These are phyloP conservation scores for Podila clonocystis DNA, from an alignment of 192 early-diverging fungal genomes.

Conservation along the genomic window DNA sequence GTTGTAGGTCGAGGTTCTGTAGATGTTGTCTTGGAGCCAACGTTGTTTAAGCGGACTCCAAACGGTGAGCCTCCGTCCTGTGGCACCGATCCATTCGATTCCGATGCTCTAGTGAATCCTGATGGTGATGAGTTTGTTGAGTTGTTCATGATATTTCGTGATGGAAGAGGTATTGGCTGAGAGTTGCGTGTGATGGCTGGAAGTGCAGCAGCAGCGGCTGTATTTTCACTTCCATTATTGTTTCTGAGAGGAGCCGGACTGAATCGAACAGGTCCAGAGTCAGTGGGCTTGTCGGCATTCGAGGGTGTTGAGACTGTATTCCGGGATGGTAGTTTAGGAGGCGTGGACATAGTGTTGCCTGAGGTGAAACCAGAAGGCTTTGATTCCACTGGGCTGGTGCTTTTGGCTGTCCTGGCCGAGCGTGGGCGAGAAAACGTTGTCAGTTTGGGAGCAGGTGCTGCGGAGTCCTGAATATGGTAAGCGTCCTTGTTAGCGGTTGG, in stretches of 20 bases:
- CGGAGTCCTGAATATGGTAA: conserved; percentile 26
- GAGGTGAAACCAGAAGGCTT: neutral
- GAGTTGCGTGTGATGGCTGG: conserved; percentile 30
- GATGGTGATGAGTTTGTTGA: neutral
- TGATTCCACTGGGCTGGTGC: conserved; percentile 1
- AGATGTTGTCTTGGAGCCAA: conserved; percentile 5
- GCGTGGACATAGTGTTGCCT: conserved; percentile 2
- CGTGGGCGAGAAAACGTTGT: conserved; percentile 52
- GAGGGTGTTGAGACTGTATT: neutral
- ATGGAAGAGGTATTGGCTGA: conserved; percentile 36
- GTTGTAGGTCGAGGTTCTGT: neutral
- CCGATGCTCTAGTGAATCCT: neutral
- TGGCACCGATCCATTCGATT: neutral
- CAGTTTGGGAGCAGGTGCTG: conserved; percentile 36
- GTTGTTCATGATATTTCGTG: conserved; percentile 6
- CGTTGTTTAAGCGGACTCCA: conserved; percentile 32
- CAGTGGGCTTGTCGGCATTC: neutral
- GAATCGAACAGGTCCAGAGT: conserved; percentile 31
- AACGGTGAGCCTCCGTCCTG: conserved; percentile 7
- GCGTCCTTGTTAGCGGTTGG: conserved; percentile 1
- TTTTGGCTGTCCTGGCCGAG: conserved; percentile 52
- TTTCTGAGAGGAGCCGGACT: conserved; percentile 11
- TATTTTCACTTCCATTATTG: neutral
- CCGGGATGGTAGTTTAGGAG: conserved; percentile 32
- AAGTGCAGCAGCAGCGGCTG: conserved; percentile 2